Evolutionary conservation across 2,329 filamentous ascomycete species (phyloP), one percentile per base, ranked within the genome.

Genomic region (Penicillium sp.): DNA sequence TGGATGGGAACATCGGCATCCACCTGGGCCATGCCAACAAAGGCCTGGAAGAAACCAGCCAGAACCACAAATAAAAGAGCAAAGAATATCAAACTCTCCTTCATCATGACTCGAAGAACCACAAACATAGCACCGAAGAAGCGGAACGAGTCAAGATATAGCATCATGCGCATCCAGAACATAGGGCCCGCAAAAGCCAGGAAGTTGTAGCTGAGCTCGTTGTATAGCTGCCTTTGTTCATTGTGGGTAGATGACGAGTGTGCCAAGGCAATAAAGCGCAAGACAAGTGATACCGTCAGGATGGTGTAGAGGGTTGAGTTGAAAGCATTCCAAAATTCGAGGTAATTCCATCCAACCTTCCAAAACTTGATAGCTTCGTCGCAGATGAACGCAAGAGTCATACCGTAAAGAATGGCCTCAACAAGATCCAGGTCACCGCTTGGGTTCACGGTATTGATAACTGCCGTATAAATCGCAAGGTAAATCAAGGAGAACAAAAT

Each of bases 71-170:
- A 78, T 10, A 99, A 82, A 18, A 99, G 81, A 1, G 92, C 91
- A 69, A 99, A 99, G 80, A 99, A 99, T 62, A 97, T 97, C 65
- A 97, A 80, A 0, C 90, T 95, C 74, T 93, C 89, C 69, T 90
- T 91, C 89, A 93, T 92, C 89, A 93, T 92, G 50, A 92, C 89
- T 73, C 97, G 96, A 43, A 99, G 80, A 2, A 99, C 92, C 2
- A 99, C 93, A 1, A 99, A 84, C 94, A 99, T 99, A 48, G 93
- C 92, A 24, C 94, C 94, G 68, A 99, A 99, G 80, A 99, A 99
- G 53, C 90, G 87, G 81, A 96, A 84, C 0, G 89, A 90, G 74
- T 99, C 94, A 18, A 99, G 84, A 70, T 97, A 99, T 7, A 99
- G 84, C 60, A 99, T 78, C 57, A 99, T 81, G 5, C 94, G 89